A percentile compares a stretch with the other conserved stretches of the same genome.
phyloP scores from a whole-genome alignment of 805 yeast genomes.

The Kuraishia ogatae region DNA sequence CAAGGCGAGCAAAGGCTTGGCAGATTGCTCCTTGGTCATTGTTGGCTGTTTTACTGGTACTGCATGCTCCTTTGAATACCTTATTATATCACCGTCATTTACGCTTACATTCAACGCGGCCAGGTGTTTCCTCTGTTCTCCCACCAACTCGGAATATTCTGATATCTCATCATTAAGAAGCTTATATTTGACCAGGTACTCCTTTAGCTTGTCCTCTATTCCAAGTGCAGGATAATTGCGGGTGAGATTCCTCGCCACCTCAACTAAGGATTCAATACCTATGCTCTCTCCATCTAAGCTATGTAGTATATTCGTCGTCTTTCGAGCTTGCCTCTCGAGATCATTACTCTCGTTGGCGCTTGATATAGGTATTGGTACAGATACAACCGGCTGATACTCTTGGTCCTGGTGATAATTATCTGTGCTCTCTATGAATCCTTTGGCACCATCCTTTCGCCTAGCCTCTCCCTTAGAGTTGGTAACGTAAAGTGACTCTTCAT shows the following conservation, averaged over 20 bases:
- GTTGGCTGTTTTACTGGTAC: not conserved
- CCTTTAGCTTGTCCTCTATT: constrained; percentile 19
- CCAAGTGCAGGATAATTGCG: constrained; percentile 28
- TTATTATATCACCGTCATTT: constrained; percentile 10
- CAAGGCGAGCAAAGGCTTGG: constrained; percentile 14
- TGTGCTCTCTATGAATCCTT: not conserved
- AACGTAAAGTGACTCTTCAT: constrained; percentile 42
- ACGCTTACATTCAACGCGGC: constrained; percentile 24
- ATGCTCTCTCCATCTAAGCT: constrained; percentile 19
- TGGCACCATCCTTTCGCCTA: constrained; percentile 20
- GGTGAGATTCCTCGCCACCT: constrained; percentile 27
- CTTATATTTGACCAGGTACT: constrained; percentile 22
- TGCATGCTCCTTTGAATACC: not conserved
- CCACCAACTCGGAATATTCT: constrained; percentile 32
- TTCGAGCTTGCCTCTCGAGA: constrained; percentile 6
- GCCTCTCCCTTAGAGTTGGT: constrained; percentile 28
- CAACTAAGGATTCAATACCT: constrained; percentile 35
- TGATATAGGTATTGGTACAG: constrained; percentile 4
- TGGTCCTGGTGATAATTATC: not conserved
- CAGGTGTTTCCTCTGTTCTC: constrained; percentile 33
- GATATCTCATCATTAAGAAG: constrained; percentile 28
- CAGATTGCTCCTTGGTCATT: constrained; percentile 9
- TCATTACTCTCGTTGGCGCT: not conserved
- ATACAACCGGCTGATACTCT: constrained; percentile 2
- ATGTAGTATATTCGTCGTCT: constrained; percentile 21